Evolutionary conservation across 2,329 filamentous ascomycete species (phyloP), one percentile per base, ranked within the genome.

Genomic region (Aureobasidium zeae): DNA sequence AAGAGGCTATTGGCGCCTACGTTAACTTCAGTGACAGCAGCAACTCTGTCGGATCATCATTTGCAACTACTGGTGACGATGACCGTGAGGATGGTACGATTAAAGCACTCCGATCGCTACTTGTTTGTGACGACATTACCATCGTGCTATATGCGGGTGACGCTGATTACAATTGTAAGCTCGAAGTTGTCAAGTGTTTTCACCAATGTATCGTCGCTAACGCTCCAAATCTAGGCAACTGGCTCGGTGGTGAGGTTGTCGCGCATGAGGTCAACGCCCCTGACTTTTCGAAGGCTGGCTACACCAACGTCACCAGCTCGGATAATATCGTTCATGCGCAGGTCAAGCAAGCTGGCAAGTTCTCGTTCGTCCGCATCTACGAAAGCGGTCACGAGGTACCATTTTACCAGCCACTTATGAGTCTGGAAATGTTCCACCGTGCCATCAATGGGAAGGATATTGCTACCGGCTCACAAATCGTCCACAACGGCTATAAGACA

Each of bases 1-100:
- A 74, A 50, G 53, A 61, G n/a, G 76, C 75, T 0, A 71, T 81
- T 44, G 77, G 77, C 8, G 76, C 73, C 0, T 74, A 62, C 51
- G 68, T 69, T 44, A 82, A 80, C 56, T 82, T 72, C 61, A 72
- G 71, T 3, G 57, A 59, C 3, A 61, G 57, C 3, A 69, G 65
- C 47, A 65, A 55, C 46, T 60, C 67, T 0, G 70, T 74, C 2
- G 54, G 55, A 28, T 51, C 47, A 4, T 67, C 68, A 1, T 75
- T 75, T 52, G 56, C 53, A 1, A 60, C 51, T 9, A 73, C 70
- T 0, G 71, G 71, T 9, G 72, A 75, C 47, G 69, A 72, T 46
- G 68, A 63, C 41, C 61, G 69, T 10, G 63, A 66, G 39, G 60
- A 60, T 15, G 62, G 60, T 21, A 67, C 63, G 0, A 59, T 71